Conservation (phyloP, 257 asterid genomes). For the Lavandula angustifolia region DNA sequence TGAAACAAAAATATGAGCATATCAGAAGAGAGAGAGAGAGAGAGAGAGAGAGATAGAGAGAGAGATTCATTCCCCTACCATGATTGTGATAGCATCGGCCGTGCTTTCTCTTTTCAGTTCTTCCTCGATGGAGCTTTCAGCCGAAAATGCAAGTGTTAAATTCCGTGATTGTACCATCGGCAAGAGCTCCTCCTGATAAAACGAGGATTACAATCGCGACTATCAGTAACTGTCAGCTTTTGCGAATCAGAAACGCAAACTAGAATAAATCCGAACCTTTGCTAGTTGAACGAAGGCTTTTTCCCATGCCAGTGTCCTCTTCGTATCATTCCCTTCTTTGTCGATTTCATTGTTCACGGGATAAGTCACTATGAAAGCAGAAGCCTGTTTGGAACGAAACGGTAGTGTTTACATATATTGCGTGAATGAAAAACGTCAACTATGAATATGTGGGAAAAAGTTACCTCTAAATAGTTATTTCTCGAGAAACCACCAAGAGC, state of each 20-base stretch:
- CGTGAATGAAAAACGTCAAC: slow-evolving; percentile 15
- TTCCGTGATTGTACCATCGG: slow-evolving; percentile 76
- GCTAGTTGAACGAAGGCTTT: slow-evolving; percentile 93
- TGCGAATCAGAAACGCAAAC: slow-evolving; percentile 15
- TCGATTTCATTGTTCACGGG: slow-evolving; percentile 93
- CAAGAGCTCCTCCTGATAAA: slow-evolving; percentile 78
- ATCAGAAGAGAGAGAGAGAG: slow-evolving; percentile 7
- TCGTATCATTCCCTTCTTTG: slow-evolving; percentile 70
- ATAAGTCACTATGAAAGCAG: slow-evolving; percentile 90
- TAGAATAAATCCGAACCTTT: slow-evolving; percentile 52
- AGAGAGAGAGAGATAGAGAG: slow-evolving; percentile 12
- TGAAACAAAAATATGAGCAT: slow-evolving; percentile 40
- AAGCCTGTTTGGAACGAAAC: slow-evolving; percentile 64
- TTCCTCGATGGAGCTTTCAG: slow-evolving; percentile 97
- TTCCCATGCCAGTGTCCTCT: slow-evolving; percentile 93
- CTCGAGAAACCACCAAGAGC: slow-evolving; percentile 96
- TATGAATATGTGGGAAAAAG: neutral
- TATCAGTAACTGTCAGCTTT: neutral
- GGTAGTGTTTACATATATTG: slow-evolving; percentile 24
- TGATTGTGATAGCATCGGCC: slow-evolving; percentile 90
- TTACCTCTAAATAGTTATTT: slow-evolving; percentile 84
- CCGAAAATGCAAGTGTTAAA: slow-evolving; percentile 81
- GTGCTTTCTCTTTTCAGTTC: slow-evolving; percentile 98
- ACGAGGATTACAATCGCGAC: neutral
- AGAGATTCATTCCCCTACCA: slow-evolving; percentile 52